A percentile compares a stretch with the other conserved stretches of the same genome.
Conservation (phyloP, 2,329 filamentous ascomycete genomes). For the Claviceps fusiformis region DNA sequence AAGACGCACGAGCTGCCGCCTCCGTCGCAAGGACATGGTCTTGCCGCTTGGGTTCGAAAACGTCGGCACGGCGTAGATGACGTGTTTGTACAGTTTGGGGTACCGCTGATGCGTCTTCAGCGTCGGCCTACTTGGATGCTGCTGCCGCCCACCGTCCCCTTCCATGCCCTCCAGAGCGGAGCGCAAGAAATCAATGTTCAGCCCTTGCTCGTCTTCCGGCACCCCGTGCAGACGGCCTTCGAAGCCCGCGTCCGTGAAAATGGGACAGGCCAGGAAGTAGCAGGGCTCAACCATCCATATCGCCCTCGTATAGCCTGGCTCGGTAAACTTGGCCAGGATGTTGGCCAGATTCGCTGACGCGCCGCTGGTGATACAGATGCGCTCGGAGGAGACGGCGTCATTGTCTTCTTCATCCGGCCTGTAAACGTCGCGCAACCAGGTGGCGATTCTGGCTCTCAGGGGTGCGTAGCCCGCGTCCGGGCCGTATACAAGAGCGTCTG, state of each 20-base stretch:
- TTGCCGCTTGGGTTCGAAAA: conserved; percentile 81
- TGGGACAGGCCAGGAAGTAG: conserved; percentile 74
- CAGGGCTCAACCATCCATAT: conserved; percentile 74
- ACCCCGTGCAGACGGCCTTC: conserved; percentile 51
- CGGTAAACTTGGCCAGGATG: conserved; percentile 66
- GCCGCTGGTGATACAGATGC: conserved; percentile 73
- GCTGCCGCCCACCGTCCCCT: conserved; percentile 8
- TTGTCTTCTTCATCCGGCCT: not conserved
- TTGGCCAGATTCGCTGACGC: conserved; percentile 73
- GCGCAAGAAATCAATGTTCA: conserved; percentile 47
- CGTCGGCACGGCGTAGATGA: conserved; percentile 81
- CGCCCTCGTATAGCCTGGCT: conserved; percentile 58
- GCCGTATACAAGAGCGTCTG: conserved; percentile 51
- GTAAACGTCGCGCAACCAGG: conserved; percentile 45
- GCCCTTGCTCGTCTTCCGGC: conserved; percentile 64
- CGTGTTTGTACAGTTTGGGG: conserved; percentile 64
- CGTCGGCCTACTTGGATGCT: conserved; percentile 7
- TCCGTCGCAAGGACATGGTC: conserved; percentile 58
- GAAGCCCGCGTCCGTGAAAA: conserved; percentile 74
- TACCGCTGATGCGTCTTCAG: conserved; percentile 1
- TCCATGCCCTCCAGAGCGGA: conserved; percentile 18
- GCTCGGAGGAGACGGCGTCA: conserved; percentile 18
- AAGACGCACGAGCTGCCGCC: conserved; percentile 57
- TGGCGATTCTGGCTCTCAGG: conserved; percentile 53
- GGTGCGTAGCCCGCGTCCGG: conserved; percentile 61